These are phyloP conservation scores for Triadica sebifera DNA, from an alignment of 345 rosid species.

Conservation along the genomic window DNA sequence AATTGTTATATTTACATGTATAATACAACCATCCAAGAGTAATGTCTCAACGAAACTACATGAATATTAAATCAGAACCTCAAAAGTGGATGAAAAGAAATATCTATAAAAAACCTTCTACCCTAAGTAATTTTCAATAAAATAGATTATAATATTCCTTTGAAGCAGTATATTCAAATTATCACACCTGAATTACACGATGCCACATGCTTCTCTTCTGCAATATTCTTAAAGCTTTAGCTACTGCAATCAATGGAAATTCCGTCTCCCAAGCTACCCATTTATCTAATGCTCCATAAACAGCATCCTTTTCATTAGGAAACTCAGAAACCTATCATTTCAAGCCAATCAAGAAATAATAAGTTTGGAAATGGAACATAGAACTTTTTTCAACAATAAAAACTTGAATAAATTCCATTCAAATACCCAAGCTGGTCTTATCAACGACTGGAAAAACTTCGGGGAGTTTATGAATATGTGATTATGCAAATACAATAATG, in stretches of 20 bases:
- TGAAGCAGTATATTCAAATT: neutral
- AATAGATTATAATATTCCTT: too few species aligned
- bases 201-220: constrained; percentile 68
- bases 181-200: constrained; percentile 79
- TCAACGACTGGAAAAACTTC: neutral
- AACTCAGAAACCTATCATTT: constrained; percentile 62
- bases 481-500: neutral
- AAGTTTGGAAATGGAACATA: neutral
- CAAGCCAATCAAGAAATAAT: constrained; percentile 11
- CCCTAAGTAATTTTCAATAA: neutral
- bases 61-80: neutral
- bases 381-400: neutral
- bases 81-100: neutral
- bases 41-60: neutral
- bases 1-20: neutral
- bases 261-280: constrained; percentile 90
- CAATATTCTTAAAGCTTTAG: constrained; percentile 66
- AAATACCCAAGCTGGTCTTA: neutral
- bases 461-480: neutral
- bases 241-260: constrained; percentile 73
- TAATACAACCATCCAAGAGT: neutral
- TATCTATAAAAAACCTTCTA: neutral
- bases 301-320: constrained; percentile 76
- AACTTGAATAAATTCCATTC: neutral
- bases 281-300: constrained; percentile 76